Evolutionary conservation across 2,329 filamentous ascomycete genomes (phyloP).

Genomic region (Sodiomyces alkalinus): DNA sequence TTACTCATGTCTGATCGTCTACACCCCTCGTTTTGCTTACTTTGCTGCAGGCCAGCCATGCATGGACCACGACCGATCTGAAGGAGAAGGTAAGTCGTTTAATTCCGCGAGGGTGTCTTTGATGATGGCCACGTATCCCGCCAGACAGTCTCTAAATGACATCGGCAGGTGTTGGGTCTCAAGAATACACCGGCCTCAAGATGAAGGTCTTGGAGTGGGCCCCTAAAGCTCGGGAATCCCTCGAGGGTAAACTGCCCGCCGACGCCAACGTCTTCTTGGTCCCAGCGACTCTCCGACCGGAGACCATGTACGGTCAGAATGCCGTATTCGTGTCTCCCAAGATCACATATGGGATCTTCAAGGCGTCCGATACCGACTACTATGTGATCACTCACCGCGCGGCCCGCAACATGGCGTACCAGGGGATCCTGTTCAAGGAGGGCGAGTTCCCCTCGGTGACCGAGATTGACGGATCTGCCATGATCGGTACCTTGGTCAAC

Average conservation of each 20-base stretch:
- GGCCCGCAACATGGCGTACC: conserved; percentile 94
- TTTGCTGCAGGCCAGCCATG: conserved; percentile 27
- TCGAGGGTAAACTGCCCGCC: conserved; percentile 66
- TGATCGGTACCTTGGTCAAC: conserved; percentile 77
- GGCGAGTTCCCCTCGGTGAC: conserved; percentile 26
- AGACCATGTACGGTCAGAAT: conserved; percentile 98
- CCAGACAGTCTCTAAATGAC: too few relatives aligned
- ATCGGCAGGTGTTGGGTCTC: conserved; percentile 9
- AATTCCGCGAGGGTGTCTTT: too few relatives aligned
- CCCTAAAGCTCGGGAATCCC: conserved; percentile 51
- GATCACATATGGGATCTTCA: conserved; percentile 80
- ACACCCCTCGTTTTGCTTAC: too few relatives aligned
- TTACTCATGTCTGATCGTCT: too few relatives aligned
- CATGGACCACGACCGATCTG: conserved; percentile 31
- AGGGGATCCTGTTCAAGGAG: conserved; percentile 21
- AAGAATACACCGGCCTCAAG: conserved; percentile 71
- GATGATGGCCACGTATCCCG: too few relatives aligned
- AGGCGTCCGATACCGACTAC: conserved; percentile 62
- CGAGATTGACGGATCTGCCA: conserved; percentile 60
- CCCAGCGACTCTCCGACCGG: conserved; percentile 79
- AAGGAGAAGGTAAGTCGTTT: conserved; percentile 22
- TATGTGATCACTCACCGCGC: conserved; percentile 69
- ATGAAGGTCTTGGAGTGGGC: conserved; percentile 85
- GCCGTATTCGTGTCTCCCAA: conserved; percentile 91
- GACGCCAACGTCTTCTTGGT: conserved; percentile 76